A percentile compares a stretch with the other conserved stretches of the same genome.
phyloP scores from a whole-genome alignment of 108 stramenopile species.

The Cyclotella atomus region DNA sequence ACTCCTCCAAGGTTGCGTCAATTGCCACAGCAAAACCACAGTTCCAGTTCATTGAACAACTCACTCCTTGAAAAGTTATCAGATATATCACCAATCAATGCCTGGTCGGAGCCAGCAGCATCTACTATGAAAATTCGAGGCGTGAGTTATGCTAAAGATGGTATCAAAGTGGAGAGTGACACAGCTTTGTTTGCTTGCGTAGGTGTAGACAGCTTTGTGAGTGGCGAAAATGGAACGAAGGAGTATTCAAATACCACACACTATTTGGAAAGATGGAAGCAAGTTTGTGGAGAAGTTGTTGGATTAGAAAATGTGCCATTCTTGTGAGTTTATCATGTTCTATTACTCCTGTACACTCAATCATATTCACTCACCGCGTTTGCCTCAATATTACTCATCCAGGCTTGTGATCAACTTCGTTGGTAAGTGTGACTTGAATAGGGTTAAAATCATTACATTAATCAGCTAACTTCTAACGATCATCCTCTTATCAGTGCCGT shows the following conservation, averaged over 20 bases:
- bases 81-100: constrained; percentile 24
- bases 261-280: constrained; percentile 36
- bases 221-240: background rate
- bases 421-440: background rate
- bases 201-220: constrained; percentile 56
- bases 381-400: background rate
- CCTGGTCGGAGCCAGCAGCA: constrained; percentile 45
- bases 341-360: background rate
- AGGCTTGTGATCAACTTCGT: constrained; percentile 26
- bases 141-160: constrained; percentile 24
- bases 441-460: no score
- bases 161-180: constrained; percentile 33
- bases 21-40: background rate
- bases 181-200: constrained; percentile 45
- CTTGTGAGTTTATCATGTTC: constrained; percentile 19
- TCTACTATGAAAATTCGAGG: constrained; percentile 46
- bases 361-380: background rate
- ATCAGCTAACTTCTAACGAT: no score
- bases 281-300: constrained; percentile 30
- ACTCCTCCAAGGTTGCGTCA: background rate
- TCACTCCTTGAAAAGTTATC: constrained; percentile 1
- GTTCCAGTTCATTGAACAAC: background rate
- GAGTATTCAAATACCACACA: constrained; percentile 20
- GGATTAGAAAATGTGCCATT: constrained; percentile 37
- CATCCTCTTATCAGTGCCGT: constrained; percentile 36